Base-by-base conservation (phyloP, 306 rosid genomes). In the Sophora flavescens region DNA sequence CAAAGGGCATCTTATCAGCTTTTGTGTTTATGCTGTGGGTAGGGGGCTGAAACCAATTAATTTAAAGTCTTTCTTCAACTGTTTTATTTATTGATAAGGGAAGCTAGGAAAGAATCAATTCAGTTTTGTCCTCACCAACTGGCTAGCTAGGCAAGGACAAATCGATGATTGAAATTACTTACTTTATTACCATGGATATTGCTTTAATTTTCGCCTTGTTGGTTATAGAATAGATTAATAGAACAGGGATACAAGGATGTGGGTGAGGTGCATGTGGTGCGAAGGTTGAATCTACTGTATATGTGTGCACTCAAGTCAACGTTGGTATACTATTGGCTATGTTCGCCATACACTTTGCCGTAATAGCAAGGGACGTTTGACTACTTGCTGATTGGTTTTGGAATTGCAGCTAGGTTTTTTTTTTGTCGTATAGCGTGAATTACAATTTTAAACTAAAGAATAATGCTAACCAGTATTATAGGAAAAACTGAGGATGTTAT, bases 11-110 rank as follows among this genome's bases (percentile, higher is more conserved):
- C 53, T 63, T 62, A 74, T 54, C 81, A 56, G 48, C 64, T 83
- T 83, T 64, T 39, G 71, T 84, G 84, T 63, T 54, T 75, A n/a
- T 64, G 76, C 53, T 4, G 78, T 6, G 53, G 45, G 32, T 14
- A 38, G 8, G 70, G 15, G 47, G 4, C 18, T 12, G 52, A 42
- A 32, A 13, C 63, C 47, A 44, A 44, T 50, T 39, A 39, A 6
- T n/a, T n/a, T 59, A 51, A 68, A 51, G 32, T 48, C 53, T 32
- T 61, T 69, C 50, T 22, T 68, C 33, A 68, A 50, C 72, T 38
- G 61, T 58, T 51, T 57, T 30, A 81, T 75, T 81, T 52, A 81
- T 50, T 62, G 59, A 72, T 73, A 57, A 45, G 42, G 62, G 42
- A 45, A 38, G n/a, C n/a, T n/a, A n/a, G 60, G 79, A 57, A 47